Evolutionary conservation across 2,329 filamentous ascomycete species (phyloP).

Genomic region (Gaeumannomyces sp.): DNA sequence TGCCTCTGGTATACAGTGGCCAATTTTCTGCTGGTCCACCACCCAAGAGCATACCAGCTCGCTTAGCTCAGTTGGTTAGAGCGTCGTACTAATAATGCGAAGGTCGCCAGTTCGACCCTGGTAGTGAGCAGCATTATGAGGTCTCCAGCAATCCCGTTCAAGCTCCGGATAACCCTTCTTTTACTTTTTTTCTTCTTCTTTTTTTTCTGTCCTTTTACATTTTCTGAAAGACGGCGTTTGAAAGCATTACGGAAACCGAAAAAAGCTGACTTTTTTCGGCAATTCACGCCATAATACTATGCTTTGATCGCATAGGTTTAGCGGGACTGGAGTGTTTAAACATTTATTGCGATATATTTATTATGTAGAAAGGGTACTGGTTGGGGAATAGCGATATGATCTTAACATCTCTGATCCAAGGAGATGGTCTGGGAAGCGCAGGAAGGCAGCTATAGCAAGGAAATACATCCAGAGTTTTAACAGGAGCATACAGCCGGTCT

Average conservation of each 20-base stretch:
- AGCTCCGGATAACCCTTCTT: not conserved
- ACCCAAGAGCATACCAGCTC: not conserved
- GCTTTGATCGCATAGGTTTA: not conserved
- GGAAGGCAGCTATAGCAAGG: not conserved
- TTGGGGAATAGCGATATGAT: not conserved
- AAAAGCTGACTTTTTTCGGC: too few relatives aligned
- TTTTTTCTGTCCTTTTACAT: too few relatives aligned
- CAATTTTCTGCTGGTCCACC: not conserved
- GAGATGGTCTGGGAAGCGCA: not conserved
- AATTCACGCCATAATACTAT: too few relatives aligned
- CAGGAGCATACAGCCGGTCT: not conserved
- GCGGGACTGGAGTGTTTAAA: not conserved
- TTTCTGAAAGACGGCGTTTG: too few relatives aligned
- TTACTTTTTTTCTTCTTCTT: too few relatives aligned
- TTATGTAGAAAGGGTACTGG: not conserved
- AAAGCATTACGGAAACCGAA: too few relatives aligned
- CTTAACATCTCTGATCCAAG: not conserved
- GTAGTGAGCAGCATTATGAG: slow-evolving; percentile 1
- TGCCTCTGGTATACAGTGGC: not conserved
- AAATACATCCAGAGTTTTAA: not conserved
- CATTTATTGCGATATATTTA: not conserved
- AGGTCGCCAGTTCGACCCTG: slow-evolving; percentile 1
- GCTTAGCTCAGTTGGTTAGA: slow-evolving; percentile 1
- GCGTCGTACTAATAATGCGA: slow-evolving; percentile 1
- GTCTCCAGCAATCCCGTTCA: not conserved